These are phyloP conservation scores for Russula virescens DNA, from an alignment of 768 basidiomycete species.

Conservation along the genomic window DNA sequence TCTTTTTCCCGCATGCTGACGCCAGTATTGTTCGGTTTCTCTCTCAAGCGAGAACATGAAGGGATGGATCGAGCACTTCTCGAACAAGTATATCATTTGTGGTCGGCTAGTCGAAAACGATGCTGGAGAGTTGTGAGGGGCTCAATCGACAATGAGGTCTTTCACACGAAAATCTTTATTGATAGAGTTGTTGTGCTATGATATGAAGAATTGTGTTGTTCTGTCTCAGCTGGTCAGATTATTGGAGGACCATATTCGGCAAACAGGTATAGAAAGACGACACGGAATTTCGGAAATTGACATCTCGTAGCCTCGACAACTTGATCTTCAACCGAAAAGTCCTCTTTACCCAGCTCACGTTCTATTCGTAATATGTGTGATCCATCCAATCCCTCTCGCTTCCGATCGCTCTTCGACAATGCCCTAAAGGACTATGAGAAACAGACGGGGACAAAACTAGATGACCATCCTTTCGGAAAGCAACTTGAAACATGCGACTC, in stretches of 20 bases:
- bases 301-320: too few relatives aligned
- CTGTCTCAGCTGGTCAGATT: too few relatives aligned
- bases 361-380: too few relatives aligned
- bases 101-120: constrained; percentile 84
- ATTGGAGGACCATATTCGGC: too few relatives aligned
- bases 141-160: not conserved
- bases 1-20: not conserved
- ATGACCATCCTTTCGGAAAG: not conserved
- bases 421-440: not conserved
- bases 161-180: not conserved
- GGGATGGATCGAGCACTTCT: constrained; percentile 93
- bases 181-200: not conserved
- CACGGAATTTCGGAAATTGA: too few relatives aligned
- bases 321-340: too few relatives aligned
- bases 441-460: not conserved
- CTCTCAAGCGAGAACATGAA: constrained; percentile 83
- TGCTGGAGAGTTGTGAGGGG: not conserved
- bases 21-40: not conserved
- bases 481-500: not conserved
- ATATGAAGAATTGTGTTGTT: too few relatives aligned
- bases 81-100: constrained; percentile 86
- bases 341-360: too few relatives aligned
- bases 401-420: not conserved
- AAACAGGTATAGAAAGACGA: too few relatives aligned
- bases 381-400: not conserved